These are phyloP conservation scores for Cercis canadensis DNA, from an alignment of 306 rosid genomes.

Conservation along the genomic window DNA sequence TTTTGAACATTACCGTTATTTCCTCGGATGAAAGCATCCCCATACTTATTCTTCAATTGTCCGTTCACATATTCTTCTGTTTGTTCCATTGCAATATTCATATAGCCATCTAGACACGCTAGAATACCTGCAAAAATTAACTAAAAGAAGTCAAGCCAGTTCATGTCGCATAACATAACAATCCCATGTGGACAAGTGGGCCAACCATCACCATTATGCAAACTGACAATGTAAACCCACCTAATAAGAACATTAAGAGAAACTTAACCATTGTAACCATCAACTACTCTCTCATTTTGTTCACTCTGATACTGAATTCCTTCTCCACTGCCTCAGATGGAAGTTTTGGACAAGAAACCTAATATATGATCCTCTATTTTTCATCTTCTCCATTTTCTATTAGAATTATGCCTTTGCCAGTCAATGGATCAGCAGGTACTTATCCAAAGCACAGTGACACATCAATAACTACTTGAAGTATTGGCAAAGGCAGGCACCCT, in stretches of 20 bases:
- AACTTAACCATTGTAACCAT: background rate
- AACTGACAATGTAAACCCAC: constrained; percentile 3
- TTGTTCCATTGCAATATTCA: constrained; percentile 99
- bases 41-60: constrained; percentile 92
- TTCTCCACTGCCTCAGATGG: background rate
- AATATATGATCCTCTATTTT: background rate
- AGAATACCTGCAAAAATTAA: constrained; percentile 71
- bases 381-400: constrained; percentile 1
- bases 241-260: background rate
- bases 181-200: background rate
- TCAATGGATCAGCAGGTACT: no score
- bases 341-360: background rate
- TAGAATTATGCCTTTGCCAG: background rate
- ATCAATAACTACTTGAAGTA: background rate
- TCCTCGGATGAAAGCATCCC: constrained; percentile 95
- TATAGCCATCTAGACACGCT: constrained; percentile 97
- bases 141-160: background rate
- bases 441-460: background rate
- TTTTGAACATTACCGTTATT: constrained; percentile 66
- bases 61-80: constrained; percentile 97
- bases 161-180: background rate
- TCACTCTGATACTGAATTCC: background rate
- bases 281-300: constrained; percentile 11
- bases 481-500: no score
- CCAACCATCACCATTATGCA: constrained; percentile 24